Conservation (phyloP, 2,329 filamentous ascomycete genomes). For the Penicillium verrucosum region DNA sequence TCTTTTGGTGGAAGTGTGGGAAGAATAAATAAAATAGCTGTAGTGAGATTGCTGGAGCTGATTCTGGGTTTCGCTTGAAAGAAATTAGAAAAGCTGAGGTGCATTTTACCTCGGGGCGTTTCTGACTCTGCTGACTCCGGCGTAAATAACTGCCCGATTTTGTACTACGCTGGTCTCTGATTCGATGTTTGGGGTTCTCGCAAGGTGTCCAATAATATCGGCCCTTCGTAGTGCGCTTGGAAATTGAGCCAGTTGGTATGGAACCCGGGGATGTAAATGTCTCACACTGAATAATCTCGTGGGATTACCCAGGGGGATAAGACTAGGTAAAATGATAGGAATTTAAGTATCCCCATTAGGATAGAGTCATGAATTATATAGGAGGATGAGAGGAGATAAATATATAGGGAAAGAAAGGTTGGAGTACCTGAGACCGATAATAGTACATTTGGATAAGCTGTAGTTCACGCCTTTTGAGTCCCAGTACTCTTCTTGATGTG, state of each 20-base stretch:
- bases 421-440: background rate
- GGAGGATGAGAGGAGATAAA: background rate
- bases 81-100: background rate
- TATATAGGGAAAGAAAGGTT: background rate
- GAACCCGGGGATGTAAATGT: background rate
- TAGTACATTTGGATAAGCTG: background rate
- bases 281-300: background rate
- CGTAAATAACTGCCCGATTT: slow-evolving; percentile 5
- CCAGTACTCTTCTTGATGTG: background rate
- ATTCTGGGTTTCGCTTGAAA: background rate
- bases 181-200: background rate
- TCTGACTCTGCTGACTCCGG: slow-evolving; percentile 7
- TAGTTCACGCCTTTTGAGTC: background rate
- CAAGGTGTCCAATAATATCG: background rate
- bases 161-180: slow-evolving; percentile 12
- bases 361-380: background rate
- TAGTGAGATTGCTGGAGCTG: background rate
- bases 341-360: background rate
- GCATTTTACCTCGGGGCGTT: slow-evolving; percentile 9
- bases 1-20: background rate
- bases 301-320: background rate
- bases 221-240: slow-evolving; percentile 1
- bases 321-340: background rate
- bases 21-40: background rate
- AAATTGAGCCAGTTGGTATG: background rate